Evolutionary conservation across 805 yeast species (phyloP).

Genomic region (Metschnikowia proteae): DNA sequence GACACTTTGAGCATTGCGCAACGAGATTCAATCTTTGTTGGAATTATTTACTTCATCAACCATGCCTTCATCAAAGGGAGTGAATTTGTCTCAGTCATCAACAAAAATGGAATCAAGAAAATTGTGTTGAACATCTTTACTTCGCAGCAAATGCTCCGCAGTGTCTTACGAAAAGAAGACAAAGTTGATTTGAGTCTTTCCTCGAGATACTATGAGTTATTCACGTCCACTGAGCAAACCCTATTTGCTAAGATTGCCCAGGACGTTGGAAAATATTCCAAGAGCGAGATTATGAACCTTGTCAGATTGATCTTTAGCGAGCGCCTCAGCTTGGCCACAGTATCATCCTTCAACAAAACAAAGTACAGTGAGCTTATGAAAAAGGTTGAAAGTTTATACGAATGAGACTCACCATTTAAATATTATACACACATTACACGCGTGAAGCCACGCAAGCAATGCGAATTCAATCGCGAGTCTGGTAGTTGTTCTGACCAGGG

Average conservation of each 20-base stretch:
- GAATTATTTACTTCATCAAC: conserved; percentile 51
- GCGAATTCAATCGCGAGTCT: conserved; percentile 2
- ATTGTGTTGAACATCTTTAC: conserved; percentile 59
- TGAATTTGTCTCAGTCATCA: conserved; percentile 46
- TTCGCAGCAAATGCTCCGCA: conserved; percentile 65
- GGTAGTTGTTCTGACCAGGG: conserved; percentile 22
- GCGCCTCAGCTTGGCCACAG: conserved; percentile 37
- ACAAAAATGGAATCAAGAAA: conserved; percentile 56
- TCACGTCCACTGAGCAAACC: conserved; percentile 47
- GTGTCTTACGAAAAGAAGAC: conserved; percentile 49
- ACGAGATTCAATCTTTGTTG: conserved; percentile 34
- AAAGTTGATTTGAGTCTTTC: conserved; percentile 52
- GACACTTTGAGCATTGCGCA: conserved; percentile 31
- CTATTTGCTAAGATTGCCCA: conserved; percentile 38
- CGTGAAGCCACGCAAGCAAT: background rate
- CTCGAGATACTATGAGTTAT: conserved; percentile 53
- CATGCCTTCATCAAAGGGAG: conserved; percentile 51
- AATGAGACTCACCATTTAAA: background rate
- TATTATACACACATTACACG: background rate
- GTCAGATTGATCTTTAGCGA: conserved; percentile 51
- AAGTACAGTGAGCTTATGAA: conserved; percentile 35
- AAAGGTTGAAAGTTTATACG: conserved; percentile 20
- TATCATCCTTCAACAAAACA: conserved; percentile 35
- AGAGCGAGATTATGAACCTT: conserved; percentile 48
- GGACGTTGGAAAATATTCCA: conserved; percentile 34